Percentiles rank a stretch among this genome's conserved stretches.
These are phyloP conservation scores for button mushroom (Agaricus bisporus) DNA, from an alignment of 768 basidiomycete genomes.

Conservation along the genomic window DNA sequence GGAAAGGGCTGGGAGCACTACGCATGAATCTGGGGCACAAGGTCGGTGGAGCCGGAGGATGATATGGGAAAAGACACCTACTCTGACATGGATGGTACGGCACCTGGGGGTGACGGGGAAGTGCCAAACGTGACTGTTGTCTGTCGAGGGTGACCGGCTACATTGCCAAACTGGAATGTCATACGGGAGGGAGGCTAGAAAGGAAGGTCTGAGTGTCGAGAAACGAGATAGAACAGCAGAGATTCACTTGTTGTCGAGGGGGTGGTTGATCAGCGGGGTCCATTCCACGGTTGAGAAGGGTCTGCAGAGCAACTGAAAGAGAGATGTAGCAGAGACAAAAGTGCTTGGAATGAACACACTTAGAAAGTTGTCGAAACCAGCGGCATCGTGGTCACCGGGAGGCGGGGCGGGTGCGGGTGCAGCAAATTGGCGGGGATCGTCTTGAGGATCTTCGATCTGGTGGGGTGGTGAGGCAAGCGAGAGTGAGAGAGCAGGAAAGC, in stretches of 20 bases:
- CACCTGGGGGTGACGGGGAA: constrained; percentile 8
- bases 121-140: constrained; percentile 1
- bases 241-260: neutral
- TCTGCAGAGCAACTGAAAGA: constrained; percentile 28
- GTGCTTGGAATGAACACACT: constrained; percentile 27
- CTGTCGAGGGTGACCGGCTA: neutral
- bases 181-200: neutral
- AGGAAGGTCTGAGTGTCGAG: neutral
- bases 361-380: constrained; percentile 40
- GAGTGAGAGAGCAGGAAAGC: neutral
- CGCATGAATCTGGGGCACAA: constrained; percentile 19
- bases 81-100: constrained; percentile 48
- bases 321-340: neutral
- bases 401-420: constrained; percentile 16
- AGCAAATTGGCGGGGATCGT: constrained; percentile 72
- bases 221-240: neutral
- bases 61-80: constrained; percentile 20
- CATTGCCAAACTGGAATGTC: constrained; percentile 10
- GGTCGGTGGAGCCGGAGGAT: neutral
- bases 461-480: constrained; percentile 1
- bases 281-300: constrained; percentile 30
- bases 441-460: constrained; percentile 71
- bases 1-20: constrained; percentile 9
- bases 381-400: constrained; percentile 21
- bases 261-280: neutral